Evolutionary conservation across 208 protist species (phyloP), one percentile per base, ranked within the genome.

Genomic region (Leishmania braziliensis): DNA sequence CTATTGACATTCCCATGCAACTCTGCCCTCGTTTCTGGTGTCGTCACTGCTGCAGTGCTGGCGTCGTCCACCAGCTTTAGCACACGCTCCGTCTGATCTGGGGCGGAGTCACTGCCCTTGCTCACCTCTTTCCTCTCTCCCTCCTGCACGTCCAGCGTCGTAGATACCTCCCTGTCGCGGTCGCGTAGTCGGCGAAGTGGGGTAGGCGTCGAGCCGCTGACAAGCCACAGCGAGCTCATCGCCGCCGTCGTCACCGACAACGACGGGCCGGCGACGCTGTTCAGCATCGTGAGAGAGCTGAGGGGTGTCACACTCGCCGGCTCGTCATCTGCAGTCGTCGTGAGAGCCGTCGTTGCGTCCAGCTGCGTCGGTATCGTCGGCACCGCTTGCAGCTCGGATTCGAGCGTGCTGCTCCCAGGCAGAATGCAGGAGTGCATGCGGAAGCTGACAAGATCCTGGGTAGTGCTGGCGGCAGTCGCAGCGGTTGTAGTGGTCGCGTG

Each of bases 211-310:
- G 77, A 82, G 29, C 89, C 91, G 58, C 75, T 85, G 8, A 91
- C 89, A 18, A 94, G 83, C 78, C 91, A 75, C 81, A 92, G 77
- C n/a, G 91, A 91, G 26, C 78, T 83, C 54, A 56, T 70, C n/a
- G 63, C 56, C 1, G 75, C 53, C 9, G 54, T 43, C 29, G 75
- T 75, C 23, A 77, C 63, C 56, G 65, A 58, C 54, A 77, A 23
- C 43, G 80, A 72, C 46, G 73, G 69, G 20, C 70, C 65, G 46
- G 74, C 33, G 48, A 73, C 63, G 36, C 50, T 70, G 36, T 48
- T 48, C 18, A 29, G 33, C 53, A 66, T 39, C 74, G 29, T 65
- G 9, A 65, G 9, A 12, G 74, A 77, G 74, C 51, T 50, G 72
- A 76, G 72, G 46, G 72, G 72, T 18, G 72, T 76, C 72, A 33